Evolutionary conservation across 176 grass and related monocot species (phyloP).

Genomic region (Musa itinerans): DNA sequence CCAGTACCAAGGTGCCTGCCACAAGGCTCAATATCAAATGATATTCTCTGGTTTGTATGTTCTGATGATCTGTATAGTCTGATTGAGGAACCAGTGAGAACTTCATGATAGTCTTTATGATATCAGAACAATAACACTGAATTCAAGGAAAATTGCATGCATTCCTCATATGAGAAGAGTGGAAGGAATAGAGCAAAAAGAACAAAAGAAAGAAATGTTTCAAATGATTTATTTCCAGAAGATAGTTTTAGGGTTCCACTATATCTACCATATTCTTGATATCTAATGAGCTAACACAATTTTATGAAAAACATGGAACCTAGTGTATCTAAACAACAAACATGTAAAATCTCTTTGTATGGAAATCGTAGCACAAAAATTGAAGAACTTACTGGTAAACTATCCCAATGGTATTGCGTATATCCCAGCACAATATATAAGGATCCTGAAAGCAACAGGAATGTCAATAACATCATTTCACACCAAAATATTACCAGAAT

Average conservation of each 20-base stretch:
- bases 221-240: too few relatives aligned
- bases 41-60: constrained; percentile 84
- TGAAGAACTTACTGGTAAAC: constrained; percentile 79
- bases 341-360: background rate
- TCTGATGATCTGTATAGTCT: constrained; percentile 86
- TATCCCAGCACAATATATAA: constrained; percentile 98
- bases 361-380: background rate
- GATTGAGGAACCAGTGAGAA: constrained; percentile 16
- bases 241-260: too few relatives aligned
- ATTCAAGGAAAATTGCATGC: background rate
- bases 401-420: constrained; percentile 73
- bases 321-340: too few relatives aligned
- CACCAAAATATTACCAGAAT: background rate
- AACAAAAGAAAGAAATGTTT: background rate
- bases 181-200: background rate
- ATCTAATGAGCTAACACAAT: too few relatives aligned
- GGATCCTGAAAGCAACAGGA: constrained; percentile 51
- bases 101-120: background rate
- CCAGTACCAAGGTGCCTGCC: constrained; percentile 81
- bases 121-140: background rate
- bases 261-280: too few relatives aligned
- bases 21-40: constrained; percentile 94
- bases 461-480: background rate
- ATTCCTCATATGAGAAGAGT: background rate
- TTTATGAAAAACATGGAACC: too few relatives aligned